Base-by-base conservation (phyloP, 75 land plant species). In the Larix kaempferi region DNA sequence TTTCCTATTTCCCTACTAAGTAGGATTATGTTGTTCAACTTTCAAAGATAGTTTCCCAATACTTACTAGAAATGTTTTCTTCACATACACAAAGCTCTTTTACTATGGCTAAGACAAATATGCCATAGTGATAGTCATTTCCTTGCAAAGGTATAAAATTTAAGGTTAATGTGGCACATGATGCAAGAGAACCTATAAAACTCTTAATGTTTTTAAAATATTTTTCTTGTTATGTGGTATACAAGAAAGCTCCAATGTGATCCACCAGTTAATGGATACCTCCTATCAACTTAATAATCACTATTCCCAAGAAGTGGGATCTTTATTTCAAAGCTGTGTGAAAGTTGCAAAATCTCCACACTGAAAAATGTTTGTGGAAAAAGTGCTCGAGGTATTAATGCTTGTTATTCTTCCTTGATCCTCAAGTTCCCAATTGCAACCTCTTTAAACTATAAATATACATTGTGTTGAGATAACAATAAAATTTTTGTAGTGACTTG, bases 171-270 rank as follows among this genome's bases (percentile, higher is more conserved):
- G 79, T 54, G 49, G 79, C 23, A 27, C 69, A 57, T 23, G 65
- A 35, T 27, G 39, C 77, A 66, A 72, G 57, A 39, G 73, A 63
- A 75, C 85, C 86, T 56, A 85, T 65, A 60, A 80, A 84, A 22
- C 73, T 63, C 72, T 75, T 77, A 4, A 95, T 85, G 25, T 80
- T 78, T 8, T 69, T 93, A 89, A 83, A 91, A 91, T 10, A 27
- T 52, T 74, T 86, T 86, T 27, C 29, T 19, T 44, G 71, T 57
- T 73, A 86, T 84, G 49, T 81, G 26, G 80, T 86, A 96, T 25
- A 87, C 91, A 75, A 96, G 88, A 75, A 96, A 81, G 75, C 92
- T 94, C 99, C 99, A 96, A 65, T 96, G 99, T 39, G 66, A 35
- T 39, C 99, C 99, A 72, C 98, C 98, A 72, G n/a, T n/a, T n/a